Percentiles rank a stretch among this genome's conserved stretches.
Evolutionary conservation across 2,329 filamentous ascomycete genomes (phyloP).

Genomic region (Diplocarpon rosae): DNA sequence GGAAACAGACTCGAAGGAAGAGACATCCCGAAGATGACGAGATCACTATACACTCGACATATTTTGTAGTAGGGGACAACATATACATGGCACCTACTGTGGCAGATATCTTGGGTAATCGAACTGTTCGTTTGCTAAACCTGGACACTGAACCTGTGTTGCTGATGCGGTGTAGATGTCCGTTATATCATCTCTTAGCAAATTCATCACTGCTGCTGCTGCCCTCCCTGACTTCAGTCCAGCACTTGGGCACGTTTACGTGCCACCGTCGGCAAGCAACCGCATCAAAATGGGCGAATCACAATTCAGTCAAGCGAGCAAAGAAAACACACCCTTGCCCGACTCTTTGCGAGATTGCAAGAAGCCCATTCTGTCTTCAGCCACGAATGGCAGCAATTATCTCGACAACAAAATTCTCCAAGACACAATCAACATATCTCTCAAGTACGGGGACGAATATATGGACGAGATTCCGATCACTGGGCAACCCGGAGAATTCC

Average conservation of each 20-base stretch:
- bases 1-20: slow-evolving; percentile 55
- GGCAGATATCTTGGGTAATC: slow-evolving; percentile 46
- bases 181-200: slow-evolving; percentile 25
- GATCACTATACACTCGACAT: slow-evolving; percentile 46
- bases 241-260: slow-evolving; percentile 35
- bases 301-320: slow-evolving; percentile 21
- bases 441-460: slow-evolving; percentile 51
- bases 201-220: slow-evolving; percentile 26
- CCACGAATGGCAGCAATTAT: slow-evolving; percentile 18
- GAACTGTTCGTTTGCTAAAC: slow-evolving; percentile 38
- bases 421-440: slow-evolving; percentile 45
- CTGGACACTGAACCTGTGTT: background rate
- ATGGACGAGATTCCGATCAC: slow-evolving; percentile 60
- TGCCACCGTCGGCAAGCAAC: slow-evolving; percentile 16
- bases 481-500: slow-evolving; percentile 53
- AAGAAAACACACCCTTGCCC: slow-evolving; percentile 36
- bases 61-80: slow-evolving; percentile 55
- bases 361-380: slow-evolving; percentile 11
- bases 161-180: slow-evolving; percentile 8
- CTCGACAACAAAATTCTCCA: slow-evolving; percentile 32
- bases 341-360: slow-evolving; percentile 24
- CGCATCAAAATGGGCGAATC: slow-evolving; percentile 16
- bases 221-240: slow-evolving; percentile 35
- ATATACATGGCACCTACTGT: slow-evolving; percentile 56
- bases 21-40: slow-evolving; percentile 44